Evolutionary conservation across 2,329 filamentous ascomycete species (phyloP), one percentile per base, ranked within the genome.

Genomic region (Microcera coccophila): DNA sequence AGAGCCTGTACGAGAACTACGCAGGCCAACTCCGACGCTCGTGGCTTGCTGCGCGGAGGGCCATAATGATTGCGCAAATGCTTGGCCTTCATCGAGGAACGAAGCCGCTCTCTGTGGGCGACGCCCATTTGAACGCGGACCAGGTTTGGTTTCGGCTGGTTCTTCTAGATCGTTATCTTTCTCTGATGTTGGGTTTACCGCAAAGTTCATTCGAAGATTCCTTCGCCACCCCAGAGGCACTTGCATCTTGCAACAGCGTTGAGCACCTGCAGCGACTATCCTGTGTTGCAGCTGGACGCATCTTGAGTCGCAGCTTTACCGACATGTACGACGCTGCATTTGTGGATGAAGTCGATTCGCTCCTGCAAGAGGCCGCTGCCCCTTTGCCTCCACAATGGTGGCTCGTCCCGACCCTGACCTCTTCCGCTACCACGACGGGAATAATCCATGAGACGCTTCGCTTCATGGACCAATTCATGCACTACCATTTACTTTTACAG

Each of bases 401-500:
- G 77, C 54, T 67, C 2, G 52, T 61, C 11, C 60, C 65, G 0
- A 44, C 44, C 17, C 40, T 60, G 3, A 44, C 48, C 16, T 37
- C 45, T 2, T 26, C 54, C 19, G 47, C 49, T 1, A 31, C 38
- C 0, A 34, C 50, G 15, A 17, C 53, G 52, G 36, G 53, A 41
- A 42, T 44, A 48, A 41, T 60, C 28, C 50, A 45, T 1, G 62
- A 70, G 34, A 62, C 54, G 4, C 39, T 59, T 3, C 56, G 34
- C 0, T 50, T 72, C 4, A 69, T 74, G 47, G 58, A 70, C 15
- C 76, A 79, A 38, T 64, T 79, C 33, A 64, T 69, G 28, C 72
- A 79, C 45, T 70, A 75, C 41, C 67, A 73, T 36, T 62, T 79
- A 2, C 52, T 78, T 2, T 63, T 75, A n/a, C 66, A 74, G 4